Conservation (phyloP, 441 rosid genomes). For the Hura crepitans region DNA sequence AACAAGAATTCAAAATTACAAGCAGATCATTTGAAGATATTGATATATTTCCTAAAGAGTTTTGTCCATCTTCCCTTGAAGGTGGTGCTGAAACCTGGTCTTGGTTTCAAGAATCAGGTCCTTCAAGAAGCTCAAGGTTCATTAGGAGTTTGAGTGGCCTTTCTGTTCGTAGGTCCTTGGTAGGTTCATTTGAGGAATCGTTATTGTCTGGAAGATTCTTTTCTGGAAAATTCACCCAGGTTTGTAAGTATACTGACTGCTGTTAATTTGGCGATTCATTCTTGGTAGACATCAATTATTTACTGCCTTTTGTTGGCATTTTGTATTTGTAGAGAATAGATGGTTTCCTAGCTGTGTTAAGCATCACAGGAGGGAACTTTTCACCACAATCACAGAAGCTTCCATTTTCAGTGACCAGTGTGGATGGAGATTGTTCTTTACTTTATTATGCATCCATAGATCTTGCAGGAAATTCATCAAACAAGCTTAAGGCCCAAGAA, state of each 20-base stretch:
- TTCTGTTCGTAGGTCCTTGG: slow-evolving; percentile 75
- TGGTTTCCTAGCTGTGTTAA: slow-evolving; percentile 91
- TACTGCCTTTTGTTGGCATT: slow-evolving; percentile 15
- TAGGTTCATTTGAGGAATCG: slow-evolving; percentile 98
- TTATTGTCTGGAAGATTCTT: slow-evolving; percentile 74
- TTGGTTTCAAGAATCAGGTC: slow-evolving; percentile 40
- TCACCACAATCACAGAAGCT: slow-evolving; percentile 88
- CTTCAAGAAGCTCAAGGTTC: slow-evolving; percentile 52
- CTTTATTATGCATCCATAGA: slow-evolving; percentile 83
- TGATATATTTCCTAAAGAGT: slow-evolving; percentile 47
- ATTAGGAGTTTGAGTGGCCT: slow-evolving; percentile 68
- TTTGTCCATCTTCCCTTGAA: slow-evolving; percentile 56
- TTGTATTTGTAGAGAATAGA: slow-evolving; percentile 57
- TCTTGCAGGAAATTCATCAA: slow-evolving; percentile 57
- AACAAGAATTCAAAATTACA: slow-evolving; percentile 34
- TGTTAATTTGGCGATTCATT: too few relatives aligned
- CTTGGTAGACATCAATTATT: slow-evolving; percentile 10
- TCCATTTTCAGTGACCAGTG: slow-evolving; percentile 87
- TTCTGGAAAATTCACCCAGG: slow-evolving; percentile 65
- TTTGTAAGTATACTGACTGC: too few relatives aligned
- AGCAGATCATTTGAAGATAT: slow-evolving; percentile 57
- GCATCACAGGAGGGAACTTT: slow-evolving; percentile 80
- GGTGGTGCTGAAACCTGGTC: slow-evolving; percentile 39
- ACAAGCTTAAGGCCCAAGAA: slow-evolving; percentile 51
- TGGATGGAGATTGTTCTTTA: slow-evolving; percentile 75